Conservation (phyloP, 1,139 yeast genomes). For the Lodderomyces oxycetoniae region DNA sequence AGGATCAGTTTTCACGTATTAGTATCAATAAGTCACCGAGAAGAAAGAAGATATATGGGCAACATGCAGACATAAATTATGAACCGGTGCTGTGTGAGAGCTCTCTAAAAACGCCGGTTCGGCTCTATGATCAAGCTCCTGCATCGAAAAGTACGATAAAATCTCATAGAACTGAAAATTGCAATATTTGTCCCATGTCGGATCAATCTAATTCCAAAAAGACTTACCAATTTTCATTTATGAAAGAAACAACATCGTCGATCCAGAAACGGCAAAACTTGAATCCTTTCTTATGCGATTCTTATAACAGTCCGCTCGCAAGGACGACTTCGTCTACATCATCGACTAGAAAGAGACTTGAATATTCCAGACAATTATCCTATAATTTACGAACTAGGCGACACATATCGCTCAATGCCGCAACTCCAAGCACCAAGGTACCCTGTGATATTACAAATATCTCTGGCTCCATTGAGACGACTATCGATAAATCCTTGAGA, state of each 20-base stretch:
- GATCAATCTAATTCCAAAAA: conserved; percentile 13
- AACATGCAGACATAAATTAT: conserved; percentile 18
- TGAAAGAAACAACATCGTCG: conserved; percentile 38
- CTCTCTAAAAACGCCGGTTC: too few relatives aligned
- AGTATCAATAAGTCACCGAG: conserved; percentile 21
- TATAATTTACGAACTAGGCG: conserved; percentile 15
- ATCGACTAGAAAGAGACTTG: conserved; percentile 17
- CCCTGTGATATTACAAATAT: conserved; percentile 1
- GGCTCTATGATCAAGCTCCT: conserved; percentile 1
- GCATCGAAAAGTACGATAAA: conserved; percentile 9
- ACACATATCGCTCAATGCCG: background rate
- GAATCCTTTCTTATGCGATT: background rate
- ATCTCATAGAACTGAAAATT: too few relatives aligned
- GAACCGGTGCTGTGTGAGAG: too few relatives aligned
- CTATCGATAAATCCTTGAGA: too few relatives aligned
- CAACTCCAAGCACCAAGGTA: background rate
- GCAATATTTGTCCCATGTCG: conserved; percentile 16
- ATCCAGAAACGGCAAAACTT: conserved; percentile 21
- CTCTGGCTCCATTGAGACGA: too few relatives aligned
- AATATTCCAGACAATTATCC: conserved; percentile 16
- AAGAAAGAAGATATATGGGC: conserved; percentile 21
- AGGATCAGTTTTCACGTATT: conserved; percentile 27
- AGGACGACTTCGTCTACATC: conserved; percentile 5
- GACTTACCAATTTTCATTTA: conserved; percentile 29
- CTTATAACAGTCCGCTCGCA: background rate